These are phyloP conservation scores for Physcia stellaris DNA, from an alignment of 495 filamentous ascomycete genomes.

Conservation along the genomic window DNA sequence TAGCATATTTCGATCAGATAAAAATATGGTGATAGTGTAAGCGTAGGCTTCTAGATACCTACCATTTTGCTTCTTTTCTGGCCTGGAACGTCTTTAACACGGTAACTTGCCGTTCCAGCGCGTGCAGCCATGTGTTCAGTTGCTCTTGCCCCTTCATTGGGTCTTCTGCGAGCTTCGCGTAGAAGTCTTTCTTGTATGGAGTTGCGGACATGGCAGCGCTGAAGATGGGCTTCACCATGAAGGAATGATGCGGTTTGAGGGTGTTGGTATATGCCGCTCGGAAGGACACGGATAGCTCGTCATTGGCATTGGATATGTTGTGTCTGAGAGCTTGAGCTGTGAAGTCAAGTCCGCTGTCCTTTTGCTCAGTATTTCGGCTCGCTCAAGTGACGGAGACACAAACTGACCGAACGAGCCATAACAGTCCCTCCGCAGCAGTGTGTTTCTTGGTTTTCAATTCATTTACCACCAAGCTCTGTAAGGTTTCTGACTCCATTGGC, in stretches of 20 bases:
- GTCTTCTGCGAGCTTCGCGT: slow-evolving; percentile 65
- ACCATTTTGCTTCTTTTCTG: slow-evolving; percentile 60
- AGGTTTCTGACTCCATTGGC: slow-evolving; percentile 58
- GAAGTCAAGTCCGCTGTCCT: slow-evolving; percentile 84
- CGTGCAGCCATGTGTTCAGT: slow-evolving; percentile 41
- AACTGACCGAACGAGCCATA: slow-evolving; percentile 92
- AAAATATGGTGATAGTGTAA: too few species aligned
- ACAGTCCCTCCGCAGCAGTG: slow-evolving; percentile 69
- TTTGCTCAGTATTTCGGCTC: slow-evolving; percentile 4
- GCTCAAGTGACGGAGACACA: not conserved
- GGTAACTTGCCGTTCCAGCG: slow-evolving; percentile 57
- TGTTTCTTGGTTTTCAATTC: slow-evolving; percentile 82
- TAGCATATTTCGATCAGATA: too few species aligned
- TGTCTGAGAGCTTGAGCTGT: slow-evolving; percentile 69
- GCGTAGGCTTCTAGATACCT: too few species aligned
- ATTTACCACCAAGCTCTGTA: slow-evolving; percentile 72
- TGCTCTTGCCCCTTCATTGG: slow-evolving; percentile 25
- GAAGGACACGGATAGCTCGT: slow-evolving; percentile 81
- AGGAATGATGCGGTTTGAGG: slow-evolving; percentile 80
- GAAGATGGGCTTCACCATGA: slow-evolving; percentile 80
- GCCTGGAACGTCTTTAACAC: slow-evolving; percentile 64
- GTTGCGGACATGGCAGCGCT: slow-evolving; percentile 81
- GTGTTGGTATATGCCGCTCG: slow-evolving; percentile 67
- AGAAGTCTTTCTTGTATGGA: slow-evolving; percentile 86
- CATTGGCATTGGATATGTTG: slow-evolving; percentile 48